Percentiles rank a stretch among this genome's conserved stretches.
Evolutionary conservation across 2,329 filamentous ascomycete species (phyloP).

Genomic region (Talaromyces sp.): DNA sequence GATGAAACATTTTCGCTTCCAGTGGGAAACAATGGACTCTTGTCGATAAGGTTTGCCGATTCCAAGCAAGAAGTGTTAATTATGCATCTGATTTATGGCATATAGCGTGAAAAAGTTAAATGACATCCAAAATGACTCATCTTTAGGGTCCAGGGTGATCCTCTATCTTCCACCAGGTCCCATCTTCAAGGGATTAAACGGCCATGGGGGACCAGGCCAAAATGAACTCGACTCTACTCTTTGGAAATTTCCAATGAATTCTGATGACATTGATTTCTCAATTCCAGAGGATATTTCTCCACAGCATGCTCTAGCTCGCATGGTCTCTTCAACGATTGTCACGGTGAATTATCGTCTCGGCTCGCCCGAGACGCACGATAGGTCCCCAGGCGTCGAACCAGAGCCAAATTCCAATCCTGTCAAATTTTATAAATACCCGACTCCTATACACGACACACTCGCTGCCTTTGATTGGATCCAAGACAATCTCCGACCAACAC

Average conservation of each 20-base stretch:
- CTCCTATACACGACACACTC: conserved; percentile 43
- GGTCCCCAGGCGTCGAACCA: background rate
- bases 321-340: conserved; percentile 39
- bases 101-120: conserved; percentile 26
- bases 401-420: background rate
- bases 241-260: background rate
- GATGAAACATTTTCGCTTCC: conserved; percentile 30
- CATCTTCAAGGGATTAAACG: conserved; percentile 20
- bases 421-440: conserved; percentile 36
- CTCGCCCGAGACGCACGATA: background rate
- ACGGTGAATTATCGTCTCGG: conserved; percentile 47
- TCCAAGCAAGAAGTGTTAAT: background rate
- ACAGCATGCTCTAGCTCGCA: conserved; percentile 33
- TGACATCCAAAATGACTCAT: background rate
- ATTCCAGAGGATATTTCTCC: conserved; percentile 9
- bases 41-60: conserved; percentile 29
- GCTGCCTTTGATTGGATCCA: conserved; percentile 44
- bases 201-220: background rate
- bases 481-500: conserved; percentile 31
- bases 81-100: background rate
- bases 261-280: background rate
- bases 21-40: conserved; percentile 32
- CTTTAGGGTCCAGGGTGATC: conserved; percentile 33
- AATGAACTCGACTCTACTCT: background rate
- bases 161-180: conserved; percentile 43